Base-by-base conservation (phyloP, 2,329 filamentous ascomycete genomes). In the Dryadomyces quercivorus region DNA sequence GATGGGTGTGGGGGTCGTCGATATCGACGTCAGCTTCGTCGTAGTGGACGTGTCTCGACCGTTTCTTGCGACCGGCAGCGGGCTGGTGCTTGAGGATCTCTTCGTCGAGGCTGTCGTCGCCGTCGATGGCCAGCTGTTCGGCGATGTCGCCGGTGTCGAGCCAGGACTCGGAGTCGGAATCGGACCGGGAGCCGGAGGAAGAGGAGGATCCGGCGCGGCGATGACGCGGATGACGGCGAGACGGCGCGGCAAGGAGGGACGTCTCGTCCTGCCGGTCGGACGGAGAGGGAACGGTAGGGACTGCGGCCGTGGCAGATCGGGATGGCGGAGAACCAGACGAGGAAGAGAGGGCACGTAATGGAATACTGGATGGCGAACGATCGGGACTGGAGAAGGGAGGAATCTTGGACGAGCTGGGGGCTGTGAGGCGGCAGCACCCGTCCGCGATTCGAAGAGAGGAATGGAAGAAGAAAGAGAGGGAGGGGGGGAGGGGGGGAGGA, bases 131-230 rank as follows among this genome's bases (percentile, higher is more conserved):
- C 63, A 91, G 77, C 76, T 94, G 92, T 73, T 96, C 92, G 65
- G 88, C 89, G 64, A 97, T 81, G 71, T 97, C 93, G 65, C 90
- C 92, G 47, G 92, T 95, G 70, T 96, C 90, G 66, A 88, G 91
- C 90, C 89, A 96, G 63, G 87, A 82, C 64, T 71, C 70, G 61
- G 67, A 70, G 62, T 66, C 70, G 53, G 76, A 79, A 57, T 61
- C 60, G 63, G 75, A 77, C 68, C 68, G 65, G 48, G 36, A 31
- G 52, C 16, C 40, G n/a, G 44, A 54, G 22, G 56, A 52, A 49
- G 66, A 38, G 13, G 43, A 44, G 16, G 52, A 36, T 16, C 31
- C 49, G 48, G 2, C 12, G 16, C 18, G 52, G 22, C 18, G 40
- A 65, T 71, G 65, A 69, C 73, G 66, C 57, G 65, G 66, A 63